Evolutionary conservation across 345 rosid genomes (phyloP).

Genomic region (Brassica cretica): DNA sequence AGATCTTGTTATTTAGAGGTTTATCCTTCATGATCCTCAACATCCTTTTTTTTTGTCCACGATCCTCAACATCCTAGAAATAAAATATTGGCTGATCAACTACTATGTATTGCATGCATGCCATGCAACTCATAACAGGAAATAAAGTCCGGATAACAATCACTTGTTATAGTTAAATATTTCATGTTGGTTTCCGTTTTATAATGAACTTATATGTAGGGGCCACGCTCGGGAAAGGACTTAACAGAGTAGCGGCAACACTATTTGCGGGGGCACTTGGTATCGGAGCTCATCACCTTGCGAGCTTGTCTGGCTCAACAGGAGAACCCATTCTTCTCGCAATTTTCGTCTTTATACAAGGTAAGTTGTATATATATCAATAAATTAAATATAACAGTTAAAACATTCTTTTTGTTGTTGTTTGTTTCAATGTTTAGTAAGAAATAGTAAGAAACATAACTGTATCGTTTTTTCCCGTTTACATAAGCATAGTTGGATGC

Average conservation of each 20-base stretch:
- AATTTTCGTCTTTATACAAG: constrained; percentile 61
- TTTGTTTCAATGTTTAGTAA: background rate
- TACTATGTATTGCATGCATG: constrained; percentile 13
- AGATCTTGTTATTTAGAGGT: background rate
- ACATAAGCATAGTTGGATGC: background rate
- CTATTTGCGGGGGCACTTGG: constrained; percentile 63
- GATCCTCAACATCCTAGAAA: constrained; percentile 1
- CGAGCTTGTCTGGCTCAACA: constrained; percentile 50
- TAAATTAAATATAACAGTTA: background rate
- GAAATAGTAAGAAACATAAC: background rate
- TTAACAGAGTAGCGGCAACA: constrained; percentile 72
- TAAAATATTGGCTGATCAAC: background rate
- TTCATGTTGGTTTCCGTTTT: background rate
- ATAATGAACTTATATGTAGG: constrained; percentile 19
- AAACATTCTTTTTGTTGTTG: background rate
- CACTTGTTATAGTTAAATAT: background rate
- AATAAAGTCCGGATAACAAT: background rate
- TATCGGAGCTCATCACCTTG: constrained; percentile 69
- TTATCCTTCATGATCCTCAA: background rate
- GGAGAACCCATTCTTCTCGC: constrained; percentile 69
- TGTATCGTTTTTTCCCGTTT: background rate
- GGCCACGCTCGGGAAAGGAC: constrained; percentile 70
- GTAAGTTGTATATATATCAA: constrained; percentile 27
- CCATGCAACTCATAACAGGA: background rate
- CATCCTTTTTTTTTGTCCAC: background rate